phyloP scores from a whole-genome alignment of 2,329 filamentous ascomycete genomes.

The Aspergillus persii region DNA sequence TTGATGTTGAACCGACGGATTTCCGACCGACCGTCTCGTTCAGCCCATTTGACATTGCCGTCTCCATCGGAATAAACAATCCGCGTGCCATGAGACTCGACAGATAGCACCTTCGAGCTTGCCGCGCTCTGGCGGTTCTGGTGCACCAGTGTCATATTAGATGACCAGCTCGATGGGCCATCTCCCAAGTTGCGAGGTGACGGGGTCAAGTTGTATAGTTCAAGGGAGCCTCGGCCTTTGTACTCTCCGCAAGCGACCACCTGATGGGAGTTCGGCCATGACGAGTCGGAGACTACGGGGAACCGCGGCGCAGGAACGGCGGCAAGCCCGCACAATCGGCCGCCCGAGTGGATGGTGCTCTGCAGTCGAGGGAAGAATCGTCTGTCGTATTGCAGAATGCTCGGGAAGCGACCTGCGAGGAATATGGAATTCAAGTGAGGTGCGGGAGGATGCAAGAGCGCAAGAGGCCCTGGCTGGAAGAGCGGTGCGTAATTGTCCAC shows the following conservation, averaged over 20 bases:
- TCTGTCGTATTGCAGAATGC: slow-evolving; percentile 83
- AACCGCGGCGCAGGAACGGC: slow-evolving; percentile 58
- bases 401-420: slow-evolving; percentile 84
- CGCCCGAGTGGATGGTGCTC: slow-evolving; percentile 79
- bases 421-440: slow-evolving; percentile 74
- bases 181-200: slow-evolving; percentile 27
- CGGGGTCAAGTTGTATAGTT: slow-evolving; percentile 63
- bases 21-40: slow-evolving; percentile 68
- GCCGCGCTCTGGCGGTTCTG: slow-evolving; percentile 84
- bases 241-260: slow-evolving; percentile 85
- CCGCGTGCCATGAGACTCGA: slow-evolving; percentile 75
- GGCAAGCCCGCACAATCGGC: slow-evolving; percentile 70
- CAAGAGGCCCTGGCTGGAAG: slow-evolving; percentile 76
- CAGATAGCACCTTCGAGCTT: slow-evolving; percentile 75
- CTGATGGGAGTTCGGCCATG: slow-evolving; percentile 58
- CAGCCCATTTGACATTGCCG: slow-evolving; percentile 85
- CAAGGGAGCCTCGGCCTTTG: slow-evolving; percentile 84
- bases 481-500: slow-evolving; percentile 63
- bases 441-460: slow-evolving; percentile 72
- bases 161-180: slow-evolving; percentile 25
- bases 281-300: slow-evolving; percentile 38
- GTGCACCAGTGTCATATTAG: slow-evolving; percentile 41
- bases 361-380: slow-evolving; percentile 77
- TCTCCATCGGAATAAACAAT: slow-evolving; percentile 82
- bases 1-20: slow-evolving; percentile 61